Evolutionary conservation across 192 early-diverging fungal genomes (phyloP), one percentile per base, ranked within the genome.

Genomic region (Gamsiella multidivaricata): DNA sequence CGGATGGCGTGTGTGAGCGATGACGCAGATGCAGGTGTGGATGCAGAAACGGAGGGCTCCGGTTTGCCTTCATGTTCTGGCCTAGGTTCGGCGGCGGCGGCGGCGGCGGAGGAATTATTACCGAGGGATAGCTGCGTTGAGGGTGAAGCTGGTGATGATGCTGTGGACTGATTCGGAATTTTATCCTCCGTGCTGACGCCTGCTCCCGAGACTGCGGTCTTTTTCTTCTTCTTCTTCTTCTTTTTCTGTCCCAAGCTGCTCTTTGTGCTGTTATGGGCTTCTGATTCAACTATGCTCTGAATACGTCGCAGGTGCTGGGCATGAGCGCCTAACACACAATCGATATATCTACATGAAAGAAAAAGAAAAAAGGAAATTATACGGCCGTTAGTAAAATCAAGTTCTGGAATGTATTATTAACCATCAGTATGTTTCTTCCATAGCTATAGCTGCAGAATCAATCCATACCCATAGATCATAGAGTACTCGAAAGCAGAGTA

Each of bases 401-500:
- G 37, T 42, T 39, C 6, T 17, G 18, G n/a, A 26, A 51, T 0
- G 34, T 17, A 26, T 15, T 3, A 29, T 7, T 18, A 42, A 42
- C 18, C 41, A 1, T 42, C 41, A 42, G 41, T 15, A 42, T 42
- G 39, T 41, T 41, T 7, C 39, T 41, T 41, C 39, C 39, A 14
- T 52, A 14, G 8, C 4, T 22, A 25, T 37, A 25, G 50, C 5
- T 36, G 4, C 12, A 46, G 31, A 20, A 42, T 9, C 17, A 15
- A 33, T 5, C 23, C 79, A 43, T 81, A 87, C 90, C 85, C 87
- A 33, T 88, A 88, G 15, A 92, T 82, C 87, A 88, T 89, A 6
- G 81, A 47, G 51, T 82, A 85, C 69, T 92, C 91, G 70, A 89
- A 82, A 7, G 54, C 17, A n/a, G 86, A 84, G 66, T 91, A 92